These are phyloP conservation scores for Ocimum tenuiflorum DNA, from an alignment of 257 asterid species.

Conservation along the genomic window DNA sequence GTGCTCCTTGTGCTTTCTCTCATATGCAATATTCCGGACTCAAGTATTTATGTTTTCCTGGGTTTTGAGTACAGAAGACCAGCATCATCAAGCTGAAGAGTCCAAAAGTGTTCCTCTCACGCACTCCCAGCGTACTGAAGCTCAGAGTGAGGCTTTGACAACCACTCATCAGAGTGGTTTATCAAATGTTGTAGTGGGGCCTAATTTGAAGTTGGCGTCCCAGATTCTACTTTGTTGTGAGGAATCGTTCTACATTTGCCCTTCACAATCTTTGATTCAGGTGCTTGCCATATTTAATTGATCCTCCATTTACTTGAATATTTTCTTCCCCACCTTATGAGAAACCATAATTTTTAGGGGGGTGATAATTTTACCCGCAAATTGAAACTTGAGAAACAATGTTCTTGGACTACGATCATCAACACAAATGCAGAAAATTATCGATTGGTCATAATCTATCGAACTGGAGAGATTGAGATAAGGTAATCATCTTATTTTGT, in stretches of 20 bases:
- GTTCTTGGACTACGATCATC: slow-evolving; percentile 73
- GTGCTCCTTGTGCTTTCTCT: slow-evolving; percentile 16
- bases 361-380: slow-evolving; percentile 29
- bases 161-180: slow-evolving; percentile 26
- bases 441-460: slow-evolving; percentile 63
- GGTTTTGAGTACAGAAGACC: slow-evolving; percentile 43
- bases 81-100: slow-evolving; percentile 35
- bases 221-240: slow-evolving; percentile 65
- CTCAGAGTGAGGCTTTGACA: slow-evolving; percentile 27
- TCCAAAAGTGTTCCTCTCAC: slow-evolving; percentile 24
- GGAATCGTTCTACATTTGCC: slow-evolving; percentile 52
- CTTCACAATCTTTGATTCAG: slow-evolving; percentile 54
- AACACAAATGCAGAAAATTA: slow-evolving; percentile 41
- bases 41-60: slow-evolving; percentile 21
- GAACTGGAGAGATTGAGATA: slow-evolving; percentile 71
- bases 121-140: slow-evolving; percentile 33
- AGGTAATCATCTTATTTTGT: slow-evolving; percentile 39
- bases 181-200: slow-evolving; percentile 24
- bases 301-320: not conserved
- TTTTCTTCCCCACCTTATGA: slow-evolving; percentile 23
- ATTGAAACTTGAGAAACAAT: slow-evolving; percentile 61
- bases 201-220: slow-evolving; percentile 32
- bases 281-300: slow-evolving; percentile 28
- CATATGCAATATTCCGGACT: slow-evolving; percentile 8
- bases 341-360: slow-evolving; percentile 45